phyloP scores from a whole-genome alignment of 441 rosid genomes.

The Corymbia citriodora region DNA sequence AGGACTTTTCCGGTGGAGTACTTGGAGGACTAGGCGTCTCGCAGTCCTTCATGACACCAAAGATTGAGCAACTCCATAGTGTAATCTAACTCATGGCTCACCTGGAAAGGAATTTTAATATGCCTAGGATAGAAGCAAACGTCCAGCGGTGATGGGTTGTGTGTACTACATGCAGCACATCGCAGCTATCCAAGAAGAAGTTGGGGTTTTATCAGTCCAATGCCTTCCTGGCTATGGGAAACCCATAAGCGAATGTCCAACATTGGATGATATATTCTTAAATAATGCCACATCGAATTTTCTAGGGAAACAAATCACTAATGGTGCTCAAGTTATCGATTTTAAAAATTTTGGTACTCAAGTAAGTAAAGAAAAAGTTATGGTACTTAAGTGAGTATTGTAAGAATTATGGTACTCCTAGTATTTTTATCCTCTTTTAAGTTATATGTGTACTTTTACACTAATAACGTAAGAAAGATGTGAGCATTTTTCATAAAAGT shows the following conservation, averaged over 20 bases:
- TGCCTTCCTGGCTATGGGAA: not conserved
- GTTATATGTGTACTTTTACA: not conserved
- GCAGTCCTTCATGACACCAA: no score
- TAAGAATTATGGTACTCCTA: not conserved
- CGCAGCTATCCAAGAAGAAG: not conserved
- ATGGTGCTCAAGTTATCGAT: not conserved
- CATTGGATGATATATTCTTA: not conserved
- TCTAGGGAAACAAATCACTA: no score
- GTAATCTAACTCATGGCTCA: not conserved
- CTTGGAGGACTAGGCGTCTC: no score
- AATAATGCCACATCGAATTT: not conserved
- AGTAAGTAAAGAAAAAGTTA: not conserved
- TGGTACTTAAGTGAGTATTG: not conserved
- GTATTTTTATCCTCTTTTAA: not conserved
- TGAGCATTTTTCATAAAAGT: no score
- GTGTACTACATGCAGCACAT: not conserved
- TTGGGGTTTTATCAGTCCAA: not conserved
- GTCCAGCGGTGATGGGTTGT: not conserved
- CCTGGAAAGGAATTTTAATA: not conserved
- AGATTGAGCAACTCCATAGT: not conserved
- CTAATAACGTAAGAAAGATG: not conserved
- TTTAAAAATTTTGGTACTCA: not conserved
- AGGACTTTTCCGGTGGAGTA: no score
- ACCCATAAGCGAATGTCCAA: not conserved
- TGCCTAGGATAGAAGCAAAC: not conserved